These are phyloP conservation scores for Firmiana major DNA, from an alignment of 345 rosid genomes.

Conservation along the genomic window DNA sequence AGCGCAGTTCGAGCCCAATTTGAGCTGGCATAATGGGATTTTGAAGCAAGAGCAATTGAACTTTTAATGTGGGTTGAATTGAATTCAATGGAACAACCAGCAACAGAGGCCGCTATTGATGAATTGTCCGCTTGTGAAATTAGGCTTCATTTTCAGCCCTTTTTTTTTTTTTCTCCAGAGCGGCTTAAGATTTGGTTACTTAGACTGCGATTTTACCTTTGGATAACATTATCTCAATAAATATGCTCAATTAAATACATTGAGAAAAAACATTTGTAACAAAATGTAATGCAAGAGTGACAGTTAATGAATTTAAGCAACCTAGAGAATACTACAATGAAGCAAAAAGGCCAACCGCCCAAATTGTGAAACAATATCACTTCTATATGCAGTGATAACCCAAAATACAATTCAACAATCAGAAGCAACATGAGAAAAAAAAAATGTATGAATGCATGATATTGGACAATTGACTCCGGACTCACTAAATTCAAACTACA, in stretches of 20 bases:
- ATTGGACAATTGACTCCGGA: conserved; percentile 25
- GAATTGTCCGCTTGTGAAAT: no score
- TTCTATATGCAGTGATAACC: neutral
- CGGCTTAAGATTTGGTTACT: no score
- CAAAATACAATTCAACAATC: neutral
- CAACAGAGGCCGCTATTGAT: neutral
- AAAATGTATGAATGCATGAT: conserved; percentile 34
- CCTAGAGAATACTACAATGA: neutral
- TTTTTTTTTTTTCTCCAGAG: no score
- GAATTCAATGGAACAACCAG: no score
- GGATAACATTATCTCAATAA: no score
- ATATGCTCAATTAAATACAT: no score
- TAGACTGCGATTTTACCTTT: no score
- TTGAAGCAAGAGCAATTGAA: neutral
- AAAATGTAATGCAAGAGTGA: no score
- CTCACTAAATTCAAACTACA: neutral
- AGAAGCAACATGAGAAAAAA: neutral
- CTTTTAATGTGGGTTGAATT: no score
- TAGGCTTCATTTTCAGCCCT: no score
- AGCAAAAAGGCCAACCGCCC: neutral
- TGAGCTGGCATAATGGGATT: neutral
- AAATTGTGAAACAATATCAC: neutral
- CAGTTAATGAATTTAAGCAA: neutral
- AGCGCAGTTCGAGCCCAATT: neutral
- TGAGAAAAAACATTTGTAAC: neutral